Base-by-base conservation (phyloP, 148 eudicot genomes). In the Bassia scoparia region DNA sequence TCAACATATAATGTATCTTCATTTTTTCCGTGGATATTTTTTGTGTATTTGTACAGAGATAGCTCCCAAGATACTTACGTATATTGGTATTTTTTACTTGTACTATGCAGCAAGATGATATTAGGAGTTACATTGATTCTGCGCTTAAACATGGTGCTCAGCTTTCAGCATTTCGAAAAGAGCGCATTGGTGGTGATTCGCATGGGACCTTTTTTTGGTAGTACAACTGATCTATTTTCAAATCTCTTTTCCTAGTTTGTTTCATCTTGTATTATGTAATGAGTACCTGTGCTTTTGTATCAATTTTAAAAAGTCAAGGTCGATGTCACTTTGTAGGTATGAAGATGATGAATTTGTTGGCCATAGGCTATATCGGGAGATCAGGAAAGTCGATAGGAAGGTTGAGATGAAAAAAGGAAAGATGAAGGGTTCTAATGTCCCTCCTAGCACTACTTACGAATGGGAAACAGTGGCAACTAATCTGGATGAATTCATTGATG, bases 391-490 rank as follows among this genome's bases (percentile, higher is more conserved):
- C 53, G 97, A 95, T 74, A 92, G 87, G 74, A 90, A 84, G 73
- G 83, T 84, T 65, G 97, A 96, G 80, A 84, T 82, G 77, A 96
- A 87, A 82, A 89, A 81, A 79, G 94, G 84, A 30, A 96, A 89
- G 86, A 85, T 87, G 49, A 92, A 81, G 82, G 93, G 83, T 72
- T 83, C 93, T 50, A 88, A 81, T 44, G 87, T 84, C 13, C 83
- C 90, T 78, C 92, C 96, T 43, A 83, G 79, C 87, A 88, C 96
- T 49, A 79, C 81, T 59, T 96, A 85, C 64, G 89, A 89, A 69
- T 96, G 99, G 99, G 96, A 96, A 81, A 82, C 96, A 43, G 95
- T 89, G 75, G 96, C 99, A n/a, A 92, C 99, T 75, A 96, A 87
- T 80, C 81, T 96, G 67, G 99, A 96, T 76, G 99, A 96, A 80